Conservation (phyloP, 2,329 filamentous ascomycete species). For the Gyromitra esculenta region DNA sequence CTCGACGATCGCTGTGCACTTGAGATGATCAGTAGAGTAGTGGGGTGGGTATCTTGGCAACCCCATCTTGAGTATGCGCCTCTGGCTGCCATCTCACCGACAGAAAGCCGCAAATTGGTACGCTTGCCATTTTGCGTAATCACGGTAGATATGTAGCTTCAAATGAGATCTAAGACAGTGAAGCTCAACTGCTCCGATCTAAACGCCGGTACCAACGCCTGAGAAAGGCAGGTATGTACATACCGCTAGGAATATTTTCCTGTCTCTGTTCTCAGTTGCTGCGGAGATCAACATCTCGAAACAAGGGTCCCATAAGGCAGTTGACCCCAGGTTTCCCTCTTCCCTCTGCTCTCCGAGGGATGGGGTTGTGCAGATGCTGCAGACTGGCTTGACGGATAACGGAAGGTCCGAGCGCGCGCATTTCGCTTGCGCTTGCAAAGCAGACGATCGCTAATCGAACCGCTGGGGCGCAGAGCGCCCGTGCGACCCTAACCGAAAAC, state of each 20-base stretch:
- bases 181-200: slow-evolving; percentile 27
- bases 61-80: no score
- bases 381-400: slow-evolving; percentile 21
- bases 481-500: slow-evolving; percentile 19
- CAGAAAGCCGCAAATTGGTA: slow-evolving; percentile 9
- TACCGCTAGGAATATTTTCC: not conserved
- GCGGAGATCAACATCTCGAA: slow-evolving; percentile 9
- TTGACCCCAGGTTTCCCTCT: slow-evolving; percentile 19
- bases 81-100: slow-evolving; percentile 2
- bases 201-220: not conserved
- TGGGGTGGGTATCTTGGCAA: not conserved
- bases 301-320: slow-evolving; percentile 28
- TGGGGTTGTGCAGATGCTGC: slow-evolving; percentile 4
- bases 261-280: slow-evolving; percentile 3
- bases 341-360: not conserved
- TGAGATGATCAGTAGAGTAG: not conserved
- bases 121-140: not conserved
- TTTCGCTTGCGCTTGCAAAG: slow-evolving; percentile 40
- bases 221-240: not conserved
- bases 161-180: not conserved
- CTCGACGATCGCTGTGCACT: slow-evolving; percentile 12
- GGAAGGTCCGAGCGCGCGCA: slow-evolving; percentile 17
- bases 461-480: not conserved
- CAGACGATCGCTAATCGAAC: slow-evolving; percentile 36
- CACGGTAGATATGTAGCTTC: not conserved